Evolutionary conservation across 1,284 basidiomycete species (phyloP), one percentile per base, ranked within the genome.

Genomic region (Heterobasidion irregulare): DNA sequence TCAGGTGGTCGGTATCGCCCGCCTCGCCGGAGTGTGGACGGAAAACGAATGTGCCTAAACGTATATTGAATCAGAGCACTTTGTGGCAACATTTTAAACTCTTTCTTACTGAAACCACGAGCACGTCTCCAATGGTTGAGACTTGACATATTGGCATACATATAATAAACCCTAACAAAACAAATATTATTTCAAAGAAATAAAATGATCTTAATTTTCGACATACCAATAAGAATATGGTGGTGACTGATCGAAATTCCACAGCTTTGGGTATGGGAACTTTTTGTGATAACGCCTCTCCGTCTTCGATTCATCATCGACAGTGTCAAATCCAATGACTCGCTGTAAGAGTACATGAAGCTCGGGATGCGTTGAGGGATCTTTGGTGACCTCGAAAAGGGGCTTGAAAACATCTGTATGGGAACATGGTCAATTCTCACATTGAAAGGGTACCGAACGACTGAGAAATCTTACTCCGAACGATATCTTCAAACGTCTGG

Each of bases 21-120:
- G 97, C 97, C 75, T 99, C 97, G 54, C 97, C 97, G 32, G 92
- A 92, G 70, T 99, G 97, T 0, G 97, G 97, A 45, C 97, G 88
- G 56, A 99, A 83, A 43, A 98, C 96, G 67, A 99, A 96, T 0
- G 96, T 99, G 68, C 87, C 94, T 95, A 61, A 15, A 36, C 18
- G 6, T 26, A 34, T 13, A 56, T 53, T 56, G 34, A 10, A 26
- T 50, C 12, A 57, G 53, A 4, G 48, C 50, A 61, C 53, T 57
- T 13, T 10, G 46, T 33, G 16, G 26, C 26, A 26, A 26, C 26
- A 26, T 4, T 5, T 5, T 4, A 36, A 16, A 13, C 43, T 15
- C 35, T 19, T 34, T 6, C 41, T 12, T 63, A 95, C 94, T 98
- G 75, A 99, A 99, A 6, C 94, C 94, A 44, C 96, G 78, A 18